Evolutionary conservation across 495 filamentous ascomycete species (phyloP).

Genomic region (Friedmanniomyces endolithicus): DNA sequence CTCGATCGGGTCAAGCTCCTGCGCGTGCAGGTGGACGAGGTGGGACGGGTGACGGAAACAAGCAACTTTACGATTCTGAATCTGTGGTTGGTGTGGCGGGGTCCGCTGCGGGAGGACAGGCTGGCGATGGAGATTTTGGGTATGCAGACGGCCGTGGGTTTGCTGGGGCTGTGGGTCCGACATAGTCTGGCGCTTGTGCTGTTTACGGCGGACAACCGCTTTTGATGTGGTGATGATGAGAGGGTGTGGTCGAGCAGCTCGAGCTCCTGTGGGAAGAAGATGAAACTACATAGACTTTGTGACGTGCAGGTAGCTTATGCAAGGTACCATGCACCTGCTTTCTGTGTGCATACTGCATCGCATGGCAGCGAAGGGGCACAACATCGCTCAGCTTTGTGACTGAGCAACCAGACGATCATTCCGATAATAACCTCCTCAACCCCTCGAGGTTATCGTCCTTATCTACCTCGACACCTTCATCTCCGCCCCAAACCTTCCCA

Average conservation of each 20-base stretch:
- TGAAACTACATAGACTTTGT: not conserved
- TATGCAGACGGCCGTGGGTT: conserved; percentile 59
- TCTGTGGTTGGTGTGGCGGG: conserved; percentile 91
- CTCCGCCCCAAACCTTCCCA: not conserved
- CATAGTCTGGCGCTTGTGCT: conserved; percentile 74
- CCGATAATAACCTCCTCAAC: not conserved
- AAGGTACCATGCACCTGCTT: not conserved
- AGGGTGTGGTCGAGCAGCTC: not conserved
- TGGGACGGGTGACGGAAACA: conserved; percentile 62
- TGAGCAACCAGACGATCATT: too few relatives aligned
- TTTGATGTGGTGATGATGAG: not conserved
- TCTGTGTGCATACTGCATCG: not conserved
- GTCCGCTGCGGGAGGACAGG: conserved; percentile 76
- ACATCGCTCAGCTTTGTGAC: too few relatives aligned
- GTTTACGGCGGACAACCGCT: conserved; percentile 70
- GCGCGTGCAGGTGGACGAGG: conserved; percentile 47
- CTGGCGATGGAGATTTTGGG: conserved; percentile 62
- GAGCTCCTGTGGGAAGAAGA: not conserved
- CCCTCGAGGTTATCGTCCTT: not conserved
- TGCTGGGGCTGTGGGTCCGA: conserved; percentile 72
- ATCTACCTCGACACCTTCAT: not conserved
- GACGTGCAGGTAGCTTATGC: not conserved
- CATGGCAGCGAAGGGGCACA: too few relatives aligned
- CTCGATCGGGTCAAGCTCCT: conserved; percentile 54
- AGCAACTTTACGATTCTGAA: conserved; percentile 91